Evolutionary conservation across 2,329 filamentous ascomycete genomes (phyloP).

Genomic region (Fusarium armeniacum): DNA sequence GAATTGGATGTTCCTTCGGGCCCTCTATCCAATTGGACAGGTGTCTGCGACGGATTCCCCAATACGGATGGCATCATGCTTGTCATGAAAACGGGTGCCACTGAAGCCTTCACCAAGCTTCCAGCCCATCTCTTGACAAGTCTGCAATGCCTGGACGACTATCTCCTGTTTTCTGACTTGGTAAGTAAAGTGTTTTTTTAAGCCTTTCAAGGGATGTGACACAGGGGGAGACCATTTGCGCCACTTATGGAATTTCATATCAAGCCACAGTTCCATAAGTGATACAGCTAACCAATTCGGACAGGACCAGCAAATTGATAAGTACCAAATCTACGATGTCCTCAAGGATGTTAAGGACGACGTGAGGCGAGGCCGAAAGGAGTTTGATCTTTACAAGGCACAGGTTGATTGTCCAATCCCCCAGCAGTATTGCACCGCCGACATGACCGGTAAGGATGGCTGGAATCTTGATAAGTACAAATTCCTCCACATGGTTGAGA

Average conservation of each 20-base stretch:
- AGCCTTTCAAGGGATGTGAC: neutral
- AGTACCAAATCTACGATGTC: constrained; percentile 59
- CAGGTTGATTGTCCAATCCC: constrained; percentile 63
- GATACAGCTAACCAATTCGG: constrained; percentile 21
- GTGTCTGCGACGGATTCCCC: constrained; percentile 59
- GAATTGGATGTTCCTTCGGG: constrained; percentile 29
- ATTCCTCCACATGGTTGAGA: constrained; percentile 70
- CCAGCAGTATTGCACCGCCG: constrained; percentile 59
- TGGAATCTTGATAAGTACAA: constrained; percentile 74
- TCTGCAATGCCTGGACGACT: constrained; percentile 67
- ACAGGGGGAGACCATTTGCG: neutral
- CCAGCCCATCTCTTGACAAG: constrained; percentile 69
- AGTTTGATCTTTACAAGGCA: constrained; percentile 63
- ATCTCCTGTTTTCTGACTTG: constrained; percentile 70
- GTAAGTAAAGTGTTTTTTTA: constrained; percentile 39
- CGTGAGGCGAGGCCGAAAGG: constrained; percentile 55
- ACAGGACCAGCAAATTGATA: constrained; percentile 65
- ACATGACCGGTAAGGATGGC: constrained; percentile 51
- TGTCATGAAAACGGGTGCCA: constrained; percentile 72
- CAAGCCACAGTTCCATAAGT: constrained; percentile 16
- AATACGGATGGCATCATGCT: constrained; percentile 62
- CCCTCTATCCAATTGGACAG: constrained; percentile 31
- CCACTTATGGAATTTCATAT: constrained; percentile 13
- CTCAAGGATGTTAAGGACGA: constrained; percentile 57
- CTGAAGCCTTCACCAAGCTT: constrained; percentile 67